phyloP scores from a whole-genome alignment of 139 green algal genomes.

The Coccomyxa sp. region DNA sequence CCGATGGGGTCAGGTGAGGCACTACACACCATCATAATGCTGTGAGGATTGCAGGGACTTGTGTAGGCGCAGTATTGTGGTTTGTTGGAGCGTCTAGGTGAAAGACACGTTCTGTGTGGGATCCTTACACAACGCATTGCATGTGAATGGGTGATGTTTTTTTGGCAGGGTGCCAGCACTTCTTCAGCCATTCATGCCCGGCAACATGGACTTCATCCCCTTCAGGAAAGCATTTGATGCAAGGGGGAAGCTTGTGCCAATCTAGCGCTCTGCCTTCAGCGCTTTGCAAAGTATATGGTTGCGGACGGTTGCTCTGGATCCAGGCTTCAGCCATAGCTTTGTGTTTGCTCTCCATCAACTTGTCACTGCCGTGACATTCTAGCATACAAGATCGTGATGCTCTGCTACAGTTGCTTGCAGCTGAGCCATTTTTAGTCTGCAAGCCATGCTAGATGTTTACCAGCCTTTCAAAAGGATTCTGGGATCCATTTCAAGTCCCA shows the following conservation, averaged over 20 bases:
- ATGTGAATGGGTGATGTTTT: neutral
- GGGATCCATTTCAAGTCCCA: too few relatives aligned
- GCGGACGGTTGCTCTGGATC: too few relatives aligned
- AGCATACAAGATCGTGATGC: too few relatives aligned
- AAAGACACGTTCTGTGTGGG: neutral
- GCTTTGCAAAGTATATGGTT: too few relatives aligned
- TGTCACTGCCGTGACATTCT: too few relatives aligned
- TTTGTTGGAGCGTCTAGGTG: neutral
- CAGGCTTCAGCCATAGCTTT: too few relatives aligned
- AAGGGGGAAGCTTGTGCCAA: conserved; percentile 30
- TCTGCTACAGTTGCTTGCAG: too few relatives aligned
- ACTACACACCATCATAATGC: neutral
- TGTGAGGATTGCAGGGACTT: conserved; percentile 23
- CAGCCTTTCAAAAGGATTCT: too few relatives aligned
- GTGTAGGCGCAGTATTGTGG: neutral
- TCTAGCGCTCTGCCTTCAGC: neutral
- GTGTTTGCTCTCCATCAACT: too few relatives aligned
- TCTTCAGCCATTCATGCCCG: conserved; percentile 87
- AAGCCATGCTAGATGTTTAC: too few relatives aligned
- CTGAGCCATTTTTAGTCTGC: too few relatives aligned
- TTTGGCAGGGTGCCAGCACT: conserved; percentile 50
- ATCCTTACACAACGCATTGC: neutral
- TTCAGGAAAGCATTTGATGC: conserved; percentile 62
- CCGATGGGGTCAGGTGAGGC: conserved; percentile 58
- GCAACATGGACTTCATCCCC: conserved; percentile 90